Evolutionary conservation across 441 rosid species (phyloP).

Genomic region (Manihot esculenta): DNA sequence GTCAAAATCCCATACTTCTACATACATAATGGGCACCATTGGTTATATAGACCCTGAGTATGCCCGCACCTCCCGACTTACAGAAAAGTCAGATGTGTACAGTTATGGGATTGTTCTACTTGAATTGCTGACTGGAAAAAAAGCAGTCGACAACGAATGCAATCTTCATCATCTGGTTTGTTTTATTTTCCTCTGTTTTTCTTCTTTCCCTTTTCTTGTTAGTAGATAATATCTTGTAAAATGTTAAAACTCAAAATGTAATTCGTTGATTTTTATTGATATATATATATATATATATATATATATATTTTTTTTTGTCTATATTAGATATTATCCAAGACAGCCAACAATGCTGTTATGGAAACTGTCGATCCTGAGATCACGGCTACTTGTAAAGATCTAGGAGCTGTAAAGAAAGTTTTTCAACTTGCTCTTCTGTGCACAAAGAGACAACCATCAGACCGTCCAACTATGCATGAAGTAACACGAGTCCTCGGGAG

Average conservation of each 20-base stretch:
- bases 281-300: too few relatives aligned
- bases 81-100: slow-evolving; percentile 92
- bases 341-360: slow-evolving; percentile 83
- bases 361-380: slow-evolving; percentile 82
- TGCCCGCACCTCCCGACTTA: slow-evolving; percentile 91
- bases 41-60: slow-evolving; percentile 98
- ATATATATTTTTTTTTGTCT: not conserved
- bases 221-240: not conserved
- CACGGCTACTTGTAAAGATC: slow-evolving; percentile 70
- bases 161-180: slow-evolving; percentile 94
- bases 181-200: slow-evolving; percentile 1
- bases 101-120: slow-evolving; percentile 94
- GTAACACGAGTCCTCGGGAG: slow-evolving; percentile 79
- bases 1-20: slow-evolving; percentile 82
- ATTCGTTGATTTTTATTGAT: too few relatives aligned
- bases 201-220: not conserved
- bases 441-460: slow-evolving; percentile 76
- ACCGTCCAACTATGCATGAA: slow-evolving; percentile 92
- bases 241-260: not conserved
- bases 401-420: slow-evolving; percentile 75
- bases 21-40: slow-evolving; percentile 87
- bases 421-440: slow-evolving; percentile 90
- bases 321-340: slow-evolving; percentile 74
- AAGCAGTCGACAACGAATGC: slow-evolving; percentile 90
- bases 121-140: slow-evolving; percentile 85